Evolutionary conservation across 2,329 filamentous ascomycete genomes (phyloP).

Genomic region (Aspergillus fructus): DNA sequence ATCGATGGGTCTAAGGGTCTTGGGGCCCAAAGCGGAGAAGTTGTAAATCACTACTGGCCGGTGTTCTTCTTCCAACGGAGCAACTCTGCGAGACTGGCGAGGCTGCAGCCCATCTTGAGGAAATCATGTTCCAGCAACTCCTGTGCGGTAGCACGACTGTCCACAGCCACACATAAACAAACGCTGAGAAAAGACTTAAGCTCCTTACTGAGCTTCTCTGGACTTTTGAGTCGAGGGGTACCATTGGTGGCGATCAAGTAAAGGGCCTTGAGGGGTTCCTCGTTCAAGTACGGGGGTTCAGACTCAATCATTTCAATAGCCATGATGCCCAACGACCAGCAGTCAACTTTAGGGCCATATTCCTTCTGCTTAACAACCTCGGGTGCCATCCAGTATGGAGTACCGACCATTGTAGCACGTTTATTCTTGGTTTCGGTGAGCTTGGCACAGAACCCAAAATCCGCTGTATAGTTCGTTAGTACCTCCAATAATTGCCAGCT

Average conservation of each 20-base stretch:
- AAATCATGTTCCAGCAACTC: constrained; percentile 93
- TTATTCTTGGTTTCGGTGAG: constrained; percentile 95
- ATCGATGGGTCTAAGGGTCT: constrained; percentile 7
- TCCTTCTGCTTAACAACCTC: constrained; percentile 99
- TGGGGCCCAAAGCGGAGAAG: not conserved
- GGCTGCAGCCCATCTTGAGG: constrained; percentile 83
- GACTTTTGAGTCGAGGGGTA: constrained; percentile 94
- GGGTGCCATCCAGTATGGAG: constrained; percentile 99
- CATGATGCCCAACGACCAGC: constrained; percentile 99
- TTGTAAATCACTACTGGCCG: constrained; percentile 30
- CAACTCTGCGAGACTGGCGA: constrained; percentile 79
- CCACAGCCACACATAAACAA: constrained; percentile 94
- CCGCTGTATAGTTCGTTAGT: constrained; percentile 61
- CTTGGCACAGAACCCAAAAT: constrained; percentile 99
- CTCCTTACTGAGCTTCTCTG: constrained; percentile 96
- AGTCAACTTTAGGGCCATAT: constrained; percentile 96
- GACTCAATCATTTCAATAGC: constrained; percentile 99
- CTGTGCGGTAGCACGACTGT: constrained; percentile 85
- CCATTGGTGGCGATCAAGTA: constrained; percentile 98
- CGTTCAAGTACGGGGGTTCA: constrained; percentile 95
- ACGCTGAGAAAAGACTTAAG: constrained; percentile 96
- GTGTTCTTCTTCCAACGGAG: constrained; percentile 64
- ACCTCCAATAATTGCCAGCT: not conserved
- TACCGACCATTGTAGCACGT: constrained; percentile 98
- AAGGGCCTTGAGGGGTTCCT: constrained; percentile 93